Percentiles rank a stretch among this genome's conserved stretches.
Conservation (phyloP, 2,329 filamentous ascomycete genomes). For the Pseudocercospora musae region DNA sequence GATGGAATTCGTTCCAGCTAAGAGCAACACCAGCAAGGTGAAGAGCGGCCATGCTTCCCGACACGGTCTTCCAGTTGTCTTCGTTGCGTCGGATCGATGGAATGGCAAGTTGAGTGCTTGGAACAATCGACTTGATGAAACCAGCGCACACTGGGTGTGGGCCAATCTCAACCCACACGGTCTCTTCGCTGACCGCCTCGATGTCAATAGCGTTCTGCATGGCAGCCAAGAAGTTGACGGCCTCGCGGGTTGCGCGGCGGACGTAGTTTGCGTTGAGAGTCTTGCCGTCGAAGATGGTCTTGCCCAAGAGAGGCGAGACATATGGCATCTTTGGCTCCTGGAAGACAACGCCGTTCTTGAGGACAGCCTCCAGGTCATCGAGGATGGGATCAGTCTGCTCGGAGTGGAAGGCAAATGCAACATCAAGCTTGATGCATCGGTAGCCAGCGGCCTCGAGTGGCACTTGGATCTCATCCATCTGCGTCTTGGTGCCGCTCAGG, state of each 20-base stretch:
- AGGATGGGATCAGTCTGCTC: conserved; percentile 32
- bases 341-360: conserved; percentile 11
- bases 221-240: conserved; percentile 39
- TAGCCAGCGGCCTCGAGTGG: conserved; percentile 11
- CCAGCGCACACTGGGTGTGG: conserved; percentile 42
- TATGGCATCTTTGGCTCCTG: conserved; percentile 29
- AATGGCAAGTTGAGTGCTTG: conserved; percentile 30
- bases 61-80: conserved; percentile 49
- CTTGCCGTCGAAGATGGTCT: conserved; percentile 25
- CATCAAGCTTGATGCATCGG: conserved; percentile 18
- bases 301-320: conserved; percentile 31
- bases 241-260: conserved; percentile 34
- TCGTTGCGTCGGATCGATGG: conserved; percentile 12
- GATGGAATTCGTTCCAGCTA: conserved; percentile 59
- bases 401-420: conserved; percentile 35
- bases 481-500: conserved; percentile 21
- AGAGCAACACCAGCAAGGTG: conserved; percentile 55
- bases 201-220: conserved; percentile 33
- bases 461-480: conserved; percentile 14
- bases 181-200: conserved; percentile 36
- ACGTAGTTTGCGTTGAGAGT: conserved; percentile 29
- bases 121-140: conserved; percentile 14
- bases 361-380: conserved; percentile 20
- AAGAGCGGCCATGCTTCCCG: conserved; percentile 47
- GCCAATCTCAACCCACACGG: conserved; percentile 46